Base-by-base conservation (phyloP, 2,329 filamentous ascomycete species). In the Pochonia chlamydosporia region DNA sequence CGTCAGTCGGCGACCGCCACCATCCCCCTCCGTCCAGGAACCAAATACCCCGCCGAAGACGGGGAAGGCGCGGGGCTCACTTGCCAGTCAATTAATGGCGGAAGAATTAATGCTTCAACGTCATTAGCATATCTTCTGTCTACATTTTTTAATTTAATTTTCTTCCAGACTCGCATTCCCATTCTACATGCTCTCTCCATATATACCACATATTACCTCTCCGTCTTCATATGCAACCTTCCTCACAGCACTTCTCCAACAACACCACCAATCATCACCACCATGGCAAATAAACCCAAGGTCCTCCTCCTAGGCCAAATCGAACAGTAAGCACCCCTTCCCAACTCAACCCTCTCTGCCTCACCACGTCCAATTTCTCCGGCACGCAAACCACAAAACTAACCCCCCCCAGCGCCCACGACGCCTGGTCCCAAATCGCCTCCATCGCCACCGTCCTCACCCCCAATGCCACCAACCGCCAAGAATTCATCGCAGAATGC, bases 401-500 rank as follows among this genome's bases (percentile, higher is more conserved):
- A 4, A 16, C 21, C 9, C 21, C 37, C 18, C 21, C n/a, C 61
- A 87, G 84, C 60, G 87, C 87, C 35, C 73, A 82, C 50, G 69
- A 79, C 35, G 70, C 79, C 49, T 90, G 84, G 82, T 62, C 75
- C n/a, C 64, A 74, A 5, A 73, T 93, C 47, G 67, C 70, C 44
- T 63, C 74, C 20, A 64, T 87, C 18, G 85, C 84, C 36, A 79
- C 88, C n/a, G 65, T 91, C 37, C 56, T 91, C 35, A 66, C 67
- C 13, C 81, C 87, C 7, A 70, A 70, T 50, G 72, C 87, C 9
- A 81, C 70, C 18, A 80, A 74, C 62, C 81, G 87, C 46, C 62
- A 67, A 18, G 81, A 81, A 16, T 92, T 95, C 64, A 68, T 92
- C 44, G 62, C 78, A 41, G 85, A 92, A 68, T 84, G 80, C 62